Evolutionary conservation across 2,329 filamentous ascomycete species (phyloP).

Genomic region (Chrysoporthe deuterocubensis): DNA sequence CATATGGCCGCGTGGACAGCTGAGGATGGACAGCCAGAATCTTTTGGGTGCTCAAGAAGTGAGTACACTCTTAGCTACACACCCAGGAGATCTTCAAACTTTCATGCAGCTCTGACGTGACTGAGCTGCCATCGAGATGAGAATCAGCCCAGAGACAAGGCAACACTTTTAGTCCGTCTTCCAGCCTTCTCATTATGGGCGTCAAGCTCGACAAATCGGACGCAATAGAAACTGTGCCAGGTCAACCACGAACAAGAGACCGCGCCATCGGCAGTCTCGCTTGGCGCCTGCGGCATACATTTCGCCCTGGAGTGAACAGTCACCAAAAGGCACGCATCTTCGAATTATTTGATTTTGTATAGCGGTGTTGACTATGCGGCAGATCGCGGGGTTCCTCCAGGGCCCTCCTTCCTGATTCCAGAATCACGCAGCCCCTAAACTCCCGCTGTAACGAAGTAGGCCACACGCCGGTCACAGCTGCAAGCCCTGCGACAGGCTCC

Average conservation of each 20-base stretch:
- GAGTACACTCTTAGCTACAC: no score
- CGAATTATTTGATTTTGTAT: background rate
- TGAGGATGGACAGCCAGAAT: no score
- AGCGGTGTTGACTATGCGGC: background rate
- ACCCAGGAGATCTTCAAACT: no score
- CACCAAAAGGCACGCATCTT: background rate
- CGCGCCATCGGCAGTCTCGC: no score
- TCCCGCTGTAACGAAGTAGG: background rate
- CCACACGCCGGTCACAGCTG: slow-evolving; percentile 38
- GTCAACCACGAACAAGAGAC: no score
- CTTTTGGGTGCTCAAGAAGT: no score
- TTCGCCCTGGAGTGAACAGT: no score
- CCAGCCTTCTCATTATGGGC: background rate
- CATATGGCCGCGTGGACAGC: no score
- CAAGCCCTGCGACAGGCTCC: slow-evolving; percentile 46
- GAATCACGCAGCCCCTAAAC: background rate
- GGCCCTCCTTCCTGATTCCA: background rate
- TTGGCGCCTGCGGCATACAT: no score
- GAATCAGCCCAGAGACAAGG: no score
- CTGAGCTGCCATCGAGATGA: no score
- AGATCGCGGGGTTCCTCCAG: background rate
- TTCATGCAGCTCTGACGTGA: no score
- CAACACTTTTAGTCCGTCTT: background rate
- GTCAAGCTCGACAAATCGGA: background rate
- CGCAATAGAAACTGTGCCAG: background rate